Evolutionary conservation across 352 stramenopile genomes (phyloP), one percentile per base, ranked within the genome.

Genomic region (Pythium scleroteichum): DNA sequence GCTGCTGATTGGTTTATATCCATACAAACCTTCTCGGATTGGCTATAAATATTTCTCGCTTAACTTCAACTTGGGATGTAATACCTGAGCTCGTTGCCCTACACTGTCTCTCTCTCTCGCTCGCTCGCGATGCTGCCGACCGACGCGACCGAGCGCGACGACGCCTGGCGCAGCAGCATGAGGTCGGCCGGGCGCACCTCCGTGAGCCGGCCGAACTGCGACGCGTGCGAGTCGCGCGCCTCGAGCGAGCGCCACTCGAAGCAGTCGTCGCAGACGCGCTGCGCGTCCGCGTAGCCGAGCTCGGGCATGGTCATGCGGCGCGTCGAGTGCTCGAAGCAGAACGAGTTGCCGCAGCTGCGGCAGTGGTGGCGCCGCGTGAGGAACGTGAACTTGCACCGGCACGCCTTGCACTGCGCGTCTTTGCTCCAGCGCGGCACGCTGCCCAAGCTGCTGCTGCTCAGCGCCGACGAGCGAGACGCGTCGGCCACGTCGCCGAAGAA

Each of bases 261-360:
- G 73, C 86, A 95, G 41, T 76, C 72, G 70, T 95, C 85, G 53
- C 86, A 95, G 61, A 95, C 86, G 49, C 86, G 84, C 68, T 92
- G 80, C 19, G 78, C 75, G 45, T 89, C 73, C 55, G 69, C 72
- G 66, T 94, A 94, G 29, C 86, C 86, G 26, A 92, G 71, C 12
- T 74, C 74, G 33, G 81, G 71, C 20, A 95, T 76, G 39, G 72
- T 66, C 56, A 93, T 51, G 56, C 85, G 83, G 12, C 83, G 72
- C 22, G 79, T 90, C 62, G 84, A 93, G 72, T 94, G 85, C 56
- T 93, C 84, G 45, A 79, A 92, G 71, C 86, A 95, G 55, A 93
- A 95, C 62, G 84, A 92, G 57, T 90, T 75, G 33, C 84, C 84
- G 58, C 86, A 95, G 63, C 76, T 79, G 38, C 86, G 86, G 55